These are phyloP conservation scores for Penicillium psychrosexuale DNA, from an alignment of 2,329 filamentous ascomycete species.

Conservation along the genomic window DNA sequence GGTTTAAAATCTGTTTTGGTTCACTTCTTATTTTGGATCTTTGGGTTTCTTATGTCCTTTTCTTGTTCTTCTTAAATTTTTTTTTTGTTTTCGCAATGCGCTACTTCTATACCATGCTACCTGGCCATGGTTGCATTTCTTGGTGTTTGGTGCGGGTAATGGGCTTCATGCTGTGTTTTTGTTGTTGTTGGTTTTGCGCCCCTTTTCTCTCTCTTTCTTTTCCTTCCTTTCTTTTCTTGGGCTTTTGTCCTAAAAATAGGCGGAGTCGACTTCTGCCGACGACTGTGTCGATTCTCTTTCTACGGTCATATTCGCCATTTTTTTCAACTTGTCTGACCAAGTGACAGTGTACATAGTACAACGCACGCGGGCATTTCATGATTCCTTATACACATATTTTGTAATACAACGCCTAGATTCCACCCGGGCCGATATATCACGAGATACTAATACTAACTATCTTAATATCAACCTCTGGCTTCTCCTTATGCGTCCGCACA, in stretches of 20 bases:
- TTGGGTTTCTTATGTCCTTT: not conserved
- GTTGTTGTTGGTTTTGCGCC: not conserved
- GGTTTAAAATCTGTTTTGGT: constrained; percentile 15
- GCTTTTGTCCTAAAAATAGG: not conserved
- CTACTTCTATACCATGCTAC: not conserved
- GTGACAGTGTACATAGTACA: constrained; percentile 5
- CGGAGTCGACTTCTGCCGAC: not conserved
- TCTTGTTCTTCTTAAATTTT: not conserved
- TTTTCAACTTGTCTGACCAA: not conserved
- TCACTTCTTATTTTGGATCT: not conserved
- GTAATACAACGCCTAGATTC: not conserved
- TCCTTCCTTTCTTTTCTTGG: not conserved
- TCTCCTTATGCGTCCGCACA: constrained; percentile 79
- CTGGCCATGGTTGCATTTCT: constrained; percentile 5
- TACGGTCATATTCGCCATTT: not conserved
- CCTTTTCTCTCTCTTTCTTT: not conserved
- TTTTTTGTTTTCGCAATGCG: not conserved
- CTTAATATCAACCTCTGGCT: constrained; percentile 95
- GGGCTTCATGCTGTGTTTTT: not conserved
- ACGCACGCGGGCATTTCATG: not conserved
- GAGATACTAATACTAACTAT: constrained; percentile 72
- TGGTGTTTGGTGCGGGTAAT: constrained; percentile 3
- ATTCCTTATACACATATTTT: not conserved
- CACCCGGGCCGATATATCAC: constrained; percentile 8
- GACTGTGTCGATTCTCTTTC: not conserved